Evolutionary conservation across 257 asterid species (phyloP).

Genomic region (Cruciata laevipes): DNA sequence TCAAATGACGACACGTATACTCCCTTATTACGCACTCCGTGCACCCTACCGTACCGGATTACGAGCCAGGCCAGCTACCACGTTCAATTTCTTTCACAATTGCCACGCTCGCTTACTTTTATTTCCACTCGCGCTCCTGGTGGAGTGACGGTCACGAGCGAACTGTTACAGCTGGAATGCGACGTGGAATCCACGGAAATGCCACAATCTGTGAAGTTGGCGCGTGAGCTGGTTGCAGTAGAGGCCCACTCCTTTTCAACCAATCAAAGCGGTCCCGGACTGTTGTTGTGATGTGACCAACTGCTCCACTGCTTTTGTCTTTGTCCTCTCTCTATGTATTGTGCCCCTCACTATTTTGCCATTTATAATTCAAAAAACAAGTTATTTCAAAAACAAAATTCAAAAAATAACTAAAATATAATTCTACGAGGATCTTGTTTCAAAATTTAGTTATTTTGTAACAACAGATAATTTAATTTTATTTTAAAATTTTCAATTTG

Average conservation of each 20-base stretch:
- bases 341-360: not conserved
- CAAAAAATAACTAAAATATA: too few species aligned
- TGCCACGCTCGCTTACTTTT: slow-evolving; percentile 15
- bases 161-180: not conserved
- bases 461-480: too few species aligned
- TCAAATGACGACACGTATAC: slow-evolving; percentile 9
- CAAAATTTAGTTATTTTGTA: too few species aligned
- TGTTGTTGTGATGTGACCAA: slow-evolving; percentile 50
- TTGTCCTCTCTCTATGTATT: slow-evolving; percentile 9
- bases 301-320: slow-evolving; percentile 44
- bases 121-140: not conserved
- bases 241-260: not conserved
- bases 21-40: not conserved
- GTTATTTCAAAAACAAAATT: too few species aligned
- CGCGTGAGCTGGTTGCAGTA: not conserved
- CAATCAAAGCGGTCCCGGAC: slow-evolving; percentile 41
- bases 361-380: too few species aligned
- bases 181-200: not conserved
- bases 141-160: not conserved
- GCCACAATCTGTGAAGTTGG: not conserved
- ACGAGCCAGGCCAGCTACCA: not conserved
- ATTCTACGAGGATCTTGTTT: too few species aligned
- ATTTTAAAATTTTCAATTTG: too few species aligned
- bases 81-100: not conserved
- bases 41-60: slow-evolving; percentile 16